These are phyloP conservation scores for Alternaria ventricosa DNA, from an alignment of 2,329 filamentous ascomycete species.

Conservation along the genomic window DNA sequence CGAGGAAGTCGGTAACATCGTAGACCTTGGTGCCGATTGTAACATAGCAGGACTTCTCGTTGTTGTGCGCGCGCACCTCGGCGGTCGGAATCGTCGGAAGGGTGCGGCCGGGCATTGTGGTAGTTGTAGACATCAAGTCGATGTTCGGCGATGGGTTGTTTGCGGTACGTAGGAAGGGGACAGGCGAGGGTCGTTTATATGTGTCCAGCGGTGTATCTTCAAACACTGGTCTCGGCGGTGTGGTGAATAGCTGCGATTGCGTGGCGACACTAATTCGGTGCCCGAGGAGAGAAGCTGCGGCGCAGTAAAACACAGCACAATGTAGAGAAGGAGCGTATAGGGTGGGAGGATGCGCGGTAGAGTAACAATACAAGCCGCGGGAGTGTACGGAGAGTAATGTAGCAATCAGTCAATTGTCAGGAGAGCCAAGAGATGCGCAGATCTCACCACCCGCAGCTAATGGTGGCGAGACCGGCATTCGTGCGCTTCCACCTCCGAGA, in stretches of 20 bases:
- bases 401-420: conserved; percentile 23
- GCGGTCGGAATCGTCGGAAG: conserved; percentile 82
- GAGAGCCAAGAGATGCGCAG: conserved; percentile 25
- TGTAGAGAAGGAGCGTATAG: conserved; percentile 23
- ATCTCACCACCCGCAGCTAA: conserved; percentile 28
- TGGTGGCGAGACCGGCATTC: conserved; percentile 28
- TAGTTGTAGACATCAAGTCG: conserved; percentile 23
- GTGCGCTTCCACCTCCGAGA: conserved; percentile 19
- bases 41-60: conserved; percentile 86
- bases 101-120: conserved; percentile 75
- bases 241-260: conserved; percentile 1
- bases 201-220: neutral
- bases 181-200: neutral
- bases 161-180: neutral
- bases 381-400: conserved; percentile 10
- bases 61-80: conserved; percentile 83
- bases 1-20: conserved; percentile 90
- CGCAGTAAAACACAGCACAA: neutral
- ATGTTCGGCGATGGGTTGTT: neutral
- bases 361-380: neutral
- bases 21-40: conserved; percentile 89
- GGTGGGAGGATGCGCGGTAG: conserved; percentile 9
- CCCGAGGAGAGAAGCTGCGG: neutral
- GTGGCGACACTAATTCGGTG: neutral
- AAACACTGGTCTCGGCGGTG: neutral